phyloP scores from a whole-genome alignment of 2,329 filamentous ascomycete genomes.

The Coccinonectria pachysandricola region DNA sequence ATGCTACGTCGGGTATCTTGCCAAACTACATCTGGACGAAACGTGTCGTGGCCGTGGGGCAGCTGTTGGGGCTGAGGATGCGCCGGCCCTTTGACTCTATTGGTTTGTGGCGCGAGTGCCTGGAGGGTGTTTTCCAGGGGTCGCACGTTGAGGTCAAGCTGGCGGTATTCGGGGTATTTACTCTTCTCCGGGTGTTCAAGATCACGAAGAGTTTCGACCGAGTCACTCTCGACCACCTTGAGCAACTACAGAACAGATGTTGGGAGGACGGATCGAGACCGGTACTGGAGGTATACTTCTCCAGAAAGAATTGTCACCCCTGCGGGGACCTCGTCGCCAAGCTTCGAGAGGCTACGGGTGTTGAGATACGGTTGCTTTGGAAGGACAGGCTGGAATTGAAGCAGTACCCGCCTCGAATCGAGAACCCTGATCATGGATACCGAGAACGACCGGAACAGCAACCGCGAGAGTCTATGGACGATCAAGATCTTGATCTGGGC shows the following conservation, averaged over 20 bases:
- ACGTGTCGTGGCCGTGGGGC: constrained; percentile 20
- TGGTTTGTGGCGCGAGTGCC: background rate
- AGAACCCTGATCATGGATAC: too few relatives aligned
- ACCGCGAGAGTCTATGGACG: constrained; percentile 10
- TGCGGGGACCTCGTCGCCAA: constrained; percentile 18
- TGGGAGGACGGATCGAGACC: constrained; percentile 20
- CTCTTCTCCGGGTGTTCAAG: constrained; percentile 17
- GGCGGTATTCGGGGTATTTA: constrained; percentile 21
- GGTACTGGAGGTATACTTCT: constrained; percentile 25
- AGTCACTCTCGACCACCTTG: constrained; percentile 13
- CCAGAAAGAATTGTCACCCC: constrained; percentile 20
- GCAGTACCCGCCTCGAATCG: too few relatives aligned
- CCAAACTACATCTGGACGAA: constrained; percentile 22
- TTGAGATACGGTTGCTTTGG: constrained; percentile 19
- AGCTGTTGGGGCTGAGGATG: constrained; percentile 20
- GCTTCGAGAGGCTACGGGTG: constrained; percentile 19
- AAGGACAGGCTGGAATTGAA: constrained; percentile 17
- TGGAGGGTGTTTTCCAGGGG: constrained; percentile 20
- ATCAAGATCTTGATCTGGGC: background rate
- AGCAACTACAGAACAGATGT: constrained; percentile 8
- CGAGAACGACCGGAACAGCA: constrained; percentile 2
- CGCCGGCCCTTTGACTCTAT: constrained; percentile 19
- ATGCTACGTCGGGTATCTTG: constrained; percentile 13
- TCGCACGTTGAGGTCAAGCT: constrained; percentile 33
- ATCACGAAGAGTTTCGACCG: constrained; percentile 14